Conservation (phyloP, 257 asterid species). For the Rehmannia glutinosa region DNA sequence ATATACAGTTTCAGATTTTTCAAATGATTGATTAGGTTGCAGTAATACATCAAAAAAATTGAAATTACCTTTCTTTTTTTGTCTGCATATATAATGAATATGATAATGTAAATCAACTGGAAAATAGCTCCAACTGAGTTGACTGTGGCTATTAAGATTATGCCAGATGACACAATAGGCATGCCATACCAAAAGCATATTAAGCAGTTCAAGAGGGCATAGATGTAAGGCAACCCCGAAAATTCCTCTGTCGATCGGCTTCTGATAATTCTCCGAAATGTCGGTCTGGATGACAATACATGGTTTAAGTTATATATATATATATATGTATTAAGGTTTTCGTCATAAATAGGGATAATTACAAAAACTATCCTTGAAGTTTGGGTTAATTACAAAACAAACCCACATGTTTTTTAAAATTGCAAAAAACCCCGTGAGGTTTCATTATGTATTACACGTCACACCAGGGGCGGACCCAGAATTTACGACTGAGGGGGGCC, state of each 20-base stretch:
- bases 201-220: conserved; percentile 73
- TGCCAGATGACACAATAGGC: conserved; percentile 67
- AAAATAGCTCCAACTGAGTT: conserved; percentile 72
- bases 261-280: conserved; percentile 60
- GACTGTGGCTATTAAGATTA: conserved; percentile 63
- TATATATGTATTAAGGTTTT: no score
- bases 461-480: no score
- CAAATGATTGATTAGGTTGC: neutral
- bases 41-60: neutral
- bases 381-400: no score
- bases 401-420: no score
- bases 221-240: conserved; percentile 81
- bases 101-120: conserved; percentile 54
- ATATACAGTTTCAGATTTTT: neutral
- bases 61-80: conserved; percentile 40
- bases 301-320: no score
- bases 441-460: no score
- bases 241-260: conserved; percentile 79
- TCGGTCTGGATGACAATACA: conserved; percentile 59
- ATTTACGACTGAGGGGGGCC: no score
- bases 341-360: no score
- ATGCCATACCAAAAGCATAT: conserved; percentile 88
- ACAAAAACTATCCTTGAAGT: no score
- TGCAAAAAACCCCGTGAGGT: no score
- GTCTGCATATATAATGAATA: conserved; percentile 56